Percentiles rank a stretch among this genome's conserved stretches.
Evolutionary conservation across 1,284 basidiomycete species (phyloP).

Genomic region (Malassezia pachydermatis): DNA sequence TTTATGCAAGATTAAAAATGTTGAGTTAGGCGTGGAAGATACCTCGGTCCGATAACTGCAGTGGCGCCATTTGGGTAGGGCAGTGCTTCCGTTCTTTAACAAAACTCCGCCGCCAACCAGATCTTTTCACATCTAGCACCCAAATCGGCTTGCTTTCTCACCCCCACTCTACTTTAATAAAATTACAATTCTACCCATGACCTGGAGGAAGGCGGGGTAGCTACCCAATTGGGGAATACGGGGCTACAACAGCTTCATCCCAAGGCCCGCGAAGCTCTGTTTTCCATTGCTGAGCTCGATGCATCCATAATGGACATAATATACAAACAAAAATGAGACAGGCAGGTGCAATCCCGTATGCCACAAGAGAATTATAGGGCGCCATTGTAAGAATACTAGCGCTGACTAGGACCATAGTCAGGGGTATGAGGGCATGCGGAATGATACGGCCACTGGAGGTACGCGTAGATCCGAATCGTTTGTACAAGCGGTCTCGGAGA

Average conservation of each 20-base stretch:
- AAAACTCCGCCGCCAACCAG: too few species aligned
- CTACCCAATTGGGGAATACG: background rate
- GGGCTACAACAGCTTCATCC: slow-evolving; percentile 14
- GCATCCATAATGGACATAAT: slow-evolving; percentile 16
- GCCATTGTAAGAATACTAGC: slow-evolving; percentile 3
- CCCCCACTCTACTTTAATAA: too few species aligned
- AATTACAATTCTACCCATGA: too few species aligned
- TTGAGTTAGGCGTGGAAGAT: too few species aligned
- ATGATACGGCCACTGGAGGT: background rate
- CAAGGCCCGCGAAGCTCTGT: slow-evolving; percentile 16
- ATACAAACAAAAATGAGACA: slow-evolving; percentile 1
- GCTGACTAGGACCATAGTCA: background rate
- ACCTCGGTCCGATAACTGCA: too few species aligned
- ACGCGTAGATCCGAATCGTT: background rate
- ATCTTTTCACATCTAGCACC: too few species aligned
- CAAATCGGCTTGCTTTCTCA: too few species aligned
- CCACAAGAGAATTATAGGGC: slow-evolving; percentile 5
- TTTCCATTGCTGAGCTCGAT: slow-evolving; percentile 16
- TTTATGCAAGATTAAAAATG: too few species aligned
- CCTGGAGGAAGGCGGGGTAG: too few species aligned
- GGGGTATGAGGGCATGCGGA: slow-evolving; percentile 1
- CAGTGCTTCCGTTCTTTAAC: too few species aligned
- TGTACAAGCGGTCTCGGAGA: slow-evolving; percentile 7
- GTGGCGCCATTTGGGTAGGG: too few species aligned
- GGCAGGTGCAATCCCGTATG: background rate